A percentile compares a stretch with the other conserved stretches of the same genome.
These are phyloP conservation scores for Boletus barrowsii DNA, from an alignment of 768 basidiomycete species.

Conservation along the genomic window DNA sequence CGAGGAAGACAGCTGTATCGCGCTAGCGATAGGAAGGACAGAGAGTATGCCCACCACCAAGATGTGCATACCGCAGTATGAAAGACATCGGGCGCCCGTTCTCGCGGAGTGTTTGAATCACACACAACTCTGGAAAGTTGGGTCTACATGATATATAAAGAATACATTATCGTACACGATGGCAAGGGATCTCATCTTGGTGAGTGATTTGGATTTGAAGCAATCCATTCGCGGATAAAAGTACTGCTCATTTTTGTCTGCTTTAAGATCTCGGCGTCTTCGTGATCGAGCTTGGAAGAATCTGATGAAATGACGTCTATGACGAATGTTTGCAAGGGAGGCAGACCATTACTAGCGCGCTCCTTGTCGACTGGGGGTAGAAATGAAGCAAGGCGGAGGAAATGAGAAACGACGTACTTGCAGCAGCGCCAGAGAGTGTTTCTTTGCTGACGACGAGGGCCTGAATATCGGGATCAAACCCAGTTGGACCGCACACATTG, in stretches of 20 bases:
- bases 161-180: constrained; percentile 6
- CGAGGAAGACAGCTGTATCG: not conserved
- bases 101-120: not conserved
- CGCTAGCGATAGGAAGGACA: not conserved
- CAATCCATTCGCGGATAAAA: constrained; percentile 88
- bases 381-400: not conserved
- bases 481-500: constrained; percentile 93
- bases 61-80: not conserved
- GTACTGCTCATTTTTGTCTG: constrained; percentile 93
- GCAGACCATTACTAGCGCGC: constrained; percentile 53
- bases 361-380: constrained; percentile 55
- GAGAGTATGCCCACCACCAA: not conserved
- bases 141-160: not conserved
- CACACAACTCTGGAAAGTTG: not conserved
- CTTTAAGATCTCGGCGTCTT: constrained; percentile 67
- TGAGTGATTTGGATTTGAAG: constrained; percentile 10
- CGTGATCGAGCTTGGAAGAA: constrained; percentile 53
- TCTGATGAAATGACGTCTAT: constrained; percentile 88
- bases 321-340: constrained; percentile 62
- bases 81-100: too few species aligned
- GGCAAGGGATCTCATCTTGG: constrained; percentile 4
- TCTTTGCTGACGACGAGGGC: constrained; percentile 90
- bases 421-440: constrained; percentile 70
- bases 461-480: constrained; percentile 83
- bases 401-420: constrained; percentile 47